These are phyloP conservation scores for Stephanodiscus triporus DNA, from an alignment of 108 stramenopile genomes.

Conservation along the genomic window DNA sequence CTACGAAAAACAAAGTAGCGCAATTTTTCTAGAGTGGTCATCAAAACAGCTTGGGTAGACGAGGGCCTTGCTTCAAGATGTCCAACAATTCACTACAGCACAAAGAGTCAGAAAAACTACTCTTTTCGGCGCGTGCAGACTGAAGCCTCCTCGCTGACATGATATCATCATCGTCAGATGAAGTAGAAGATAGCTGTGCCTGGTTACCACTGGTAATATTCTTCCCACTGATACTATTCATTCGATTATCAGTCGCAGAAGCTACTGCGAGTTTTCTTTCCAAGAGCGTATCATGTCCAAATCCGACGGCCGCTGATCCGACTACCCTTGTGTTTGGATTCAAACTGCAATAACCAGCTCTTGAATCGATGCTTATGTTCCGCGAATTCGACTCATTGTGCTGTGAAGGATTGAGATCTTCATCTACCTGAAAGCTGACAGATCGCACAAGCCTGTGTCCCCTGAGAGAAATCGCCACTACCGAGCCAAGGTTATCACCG, in stretches of 20 bases:
- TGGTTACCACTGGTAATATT: neutral
- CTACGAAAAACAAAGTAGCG: neutral
- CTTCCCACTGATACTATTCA: neutral
- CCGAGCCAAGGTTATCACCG: neutral
- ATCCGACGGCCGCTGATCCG: neutral
- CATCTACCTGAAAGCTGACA: no score
- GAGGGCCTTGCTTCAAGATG: neutral
- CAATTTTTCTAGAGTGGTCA: neutral
- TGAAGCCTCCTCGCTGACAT: conserved; percentile 4
- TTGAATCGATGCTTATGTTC: neutral
- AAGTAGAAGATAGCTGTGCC: neutral
- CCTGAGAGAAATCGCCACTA: neutral
- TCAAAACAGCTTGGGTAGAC: neutral
- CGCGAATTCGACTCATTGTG: neutral
- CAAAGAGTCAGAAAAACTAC: conserved; percentile 5
- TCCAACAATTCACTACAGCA: conserved; percentile 1
- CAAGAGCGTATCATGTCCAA: neutral
- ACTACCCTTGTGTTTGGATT: neutral
- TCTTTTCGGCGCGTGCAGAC: no score
- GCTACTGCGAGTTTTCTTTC: conserved; percentile 3
- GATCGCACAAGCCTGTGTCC: neutral
- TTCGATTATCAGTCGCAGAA: neutral
- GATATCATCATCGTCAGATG: neutral
- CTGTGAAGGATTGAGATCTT: no score
- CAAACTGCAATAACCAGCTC: neutral